Evolutionary conservation across 768 basidiomycete genomes (phyloP).

Genomic region (Termitomyces sp.): DNA sequence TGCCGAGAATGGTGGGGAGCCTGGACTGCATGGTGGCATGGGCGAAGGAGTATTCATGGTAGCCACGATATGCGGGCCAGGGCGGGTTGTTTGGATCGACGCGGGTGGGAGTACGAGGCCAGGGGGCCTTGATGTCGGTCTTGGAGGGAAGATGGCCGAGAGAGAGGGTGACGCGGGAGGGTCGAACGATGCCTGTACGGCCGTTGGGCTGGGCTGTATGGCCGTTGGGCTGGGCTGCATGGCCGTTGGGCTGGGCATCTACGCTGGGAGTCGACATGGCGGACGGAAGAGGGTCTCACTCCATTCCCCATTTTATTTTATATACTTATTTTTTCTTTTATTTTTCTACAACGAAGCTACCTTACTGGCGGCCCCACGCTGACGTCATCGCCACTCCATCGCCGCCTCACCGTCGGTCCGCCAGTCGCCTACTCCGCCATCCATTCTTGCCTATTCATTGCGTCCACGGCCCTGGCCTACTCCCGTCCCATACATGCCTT

Average conservation of each 20-base stretch:
- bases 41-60: conserved; percentile 80
- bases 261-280: conserved; percentile 13
- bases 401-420: neutral
- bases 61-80: conserved; percentile 79
- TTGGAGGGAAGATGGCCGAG: conserved; percentile 75
- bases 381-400: conserved; percentile 9
- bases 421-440: neutral
- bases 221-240: neutral
- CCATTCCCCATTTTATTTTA: neutral
- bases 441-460: neutral
- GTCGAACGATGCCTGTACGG: conserved; percentile 21
- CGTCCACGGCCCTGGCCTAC: neutral
- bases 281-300: conserved; percentile 6
- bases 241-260: neutral
- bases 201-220: neutral
- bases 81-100: conserved; percentile 85
- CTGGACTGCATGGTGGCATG: conserved; percentile 97
- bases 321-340: neutral
- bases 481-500: neutral
- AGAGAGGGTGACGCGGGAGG: conserved; percentile 65
- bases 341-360: neutral
- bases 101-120: conserved; percentile 74
- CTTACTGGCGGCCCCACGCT: conserved; percentile 1
- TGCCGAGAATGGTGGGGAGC: conserved; percentile 92
- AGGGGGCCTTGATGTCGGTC: conserved; percentile 67